Percentiles rank a stretch among this genome's conserved stretches.
phyloP scores from a whole-genome alignment of 441 rosid species.

The Mallotus repandus region DNA sequence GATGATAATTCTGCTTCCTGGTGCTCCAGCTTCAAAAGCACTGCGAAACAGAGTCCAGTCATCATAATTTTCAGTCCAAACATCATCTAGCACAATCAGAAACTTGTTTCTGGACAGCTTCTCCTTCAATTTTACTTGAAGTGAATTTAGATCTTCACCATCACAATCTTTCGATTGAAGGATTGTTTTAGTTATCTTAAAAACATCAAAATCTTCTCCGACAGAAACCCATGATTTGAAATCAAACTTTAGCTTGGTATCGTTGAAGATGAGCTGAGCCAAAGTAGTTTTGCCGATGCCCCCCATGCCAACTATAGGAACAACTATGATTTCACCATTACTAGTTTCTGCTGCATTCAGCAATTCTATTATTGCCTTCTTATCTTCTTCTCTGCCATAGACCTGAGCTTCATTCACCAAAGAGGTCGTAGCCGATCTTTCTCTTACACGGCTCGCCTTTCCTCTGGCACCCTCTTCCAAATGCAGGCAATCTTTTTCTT shows the following conservation, averaged over 20 bases:
- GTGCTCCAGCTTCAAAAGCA: neutral
- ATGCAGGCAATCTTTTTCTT: neutral
- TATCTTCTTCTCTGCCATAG: neutral
- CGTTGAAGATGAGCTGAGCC: conserved; percentile 21
- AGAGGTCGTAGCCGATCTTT: conserved; percentile 1
- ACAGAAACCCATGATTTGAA: conserved; percentile 26
- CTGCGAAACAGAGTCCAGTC: neutral
- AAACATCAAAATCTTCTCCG: conserved; percentile 22
- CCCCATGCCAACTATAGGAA: conserved; percentile 21
- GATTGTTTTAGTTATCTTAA: conserved; percentile 8
- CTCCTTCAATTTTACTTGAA: conserved; percentile 25
- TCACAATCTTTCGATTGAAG: neutral
- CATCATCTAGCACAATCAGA: conserved; percentile 15
- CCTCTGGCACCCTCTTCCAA: neutral
- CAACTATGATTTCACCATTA: neutral
- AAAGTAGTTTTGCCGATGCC: neutral
- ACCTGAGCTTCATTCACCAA: conserved; percentile 7
- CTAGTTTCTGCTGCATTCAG: neutral
- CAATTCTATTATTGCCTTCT: neutral
- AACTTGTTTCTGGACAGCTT: conserved; percentile 17
- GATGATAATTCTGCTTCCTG: conserved; percentile 10
- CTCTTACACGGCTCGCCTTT: too few relatives aligned
- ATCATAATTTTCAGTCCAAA: conserved; percentile 22
- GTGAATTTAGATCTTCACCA: conserved; percentile 4
- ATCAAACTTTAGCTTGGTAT: neutral